These are phyloP conservation scores for Articulospora tetracladia DNA, from an alignment of 495 filamentous ascomycete genomes.

Conservation along the genomic window DNA sequence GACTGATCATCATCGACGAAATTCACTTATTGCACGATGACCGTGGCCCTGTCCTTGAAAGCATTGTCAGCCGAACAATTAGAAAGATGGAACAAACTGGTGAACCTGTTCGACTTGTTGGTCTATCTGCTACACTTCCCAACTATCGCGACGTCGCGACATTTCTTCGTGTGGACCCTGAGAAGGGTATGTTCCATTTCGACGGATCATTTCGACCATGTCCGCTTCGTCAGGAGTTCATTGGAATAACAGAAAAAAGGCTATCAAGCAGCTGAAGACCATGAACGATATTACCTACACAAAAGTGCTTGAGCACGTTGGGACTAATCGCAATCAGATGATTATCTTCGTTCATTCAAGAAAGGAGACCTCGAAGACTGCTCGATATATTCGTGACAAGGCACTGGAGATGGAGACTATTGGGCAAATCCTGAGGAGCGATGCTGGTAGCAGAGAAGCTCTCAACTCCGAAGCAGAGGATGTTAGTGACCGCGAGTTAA, in stretches of 20 bases:
- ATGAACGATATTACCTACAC: slow-evolving; percentile 99
- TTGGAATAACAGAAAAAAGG: slow-evolving; percentile 98
- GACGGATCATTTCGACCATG: slow-evolving; percentile 93
- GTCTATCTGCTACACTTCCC: slow-evolving; percentile 90
- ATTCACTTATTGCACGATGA: slow-evolving; percentile 98
- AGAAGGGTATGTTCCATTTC: slow-evolving; percentile 90
- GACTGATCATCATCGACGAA: slow-evolving; percentile 94
- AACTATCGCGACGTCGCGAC: slow-evolving; percentile 97
- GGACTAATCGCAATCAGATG: slow-evolving; percentile 89
- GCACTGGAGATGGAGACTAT: slow-evolving; percentile 95
- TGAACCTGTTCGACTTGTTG: slow-evolving; percentile 84
- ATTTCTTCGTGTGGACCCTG: slow-evolving; percentile 87
- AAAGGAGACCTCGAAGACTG: slow-evolving; percentile 97
- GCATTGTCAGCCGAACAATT: slow-evolving; percentile 92
- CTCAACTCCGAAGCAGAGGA: slow-evolving; percentile 79
- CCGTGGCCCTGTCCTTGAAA: slow-evolving; percentile 93
- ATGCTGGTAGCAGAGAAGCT: slow-evolving; percentile 88
- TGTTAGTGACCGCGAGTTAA: slow-evolving; percentile 82
- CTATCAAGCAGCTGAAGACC: slow-evolving; percentile 97
- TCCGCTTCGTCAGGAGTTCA: slow-evolving; percentile 92
- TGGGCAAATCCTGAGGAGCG: slow-evolving; percentile 87
- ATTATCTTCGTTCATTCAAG: slow-evolving; percentile 97
- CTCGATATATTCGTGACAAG: slow-evolving; percentile 92
- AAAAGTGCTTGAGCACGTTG: slow-evolving; percentile 96
- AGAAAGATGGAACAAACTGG: slow-evolving; percentile 90